Evolutionary conservation across 2,329 filamentous ascomycete species (phyloP).

Genomic region (Ophiostoma montium): DNA sequence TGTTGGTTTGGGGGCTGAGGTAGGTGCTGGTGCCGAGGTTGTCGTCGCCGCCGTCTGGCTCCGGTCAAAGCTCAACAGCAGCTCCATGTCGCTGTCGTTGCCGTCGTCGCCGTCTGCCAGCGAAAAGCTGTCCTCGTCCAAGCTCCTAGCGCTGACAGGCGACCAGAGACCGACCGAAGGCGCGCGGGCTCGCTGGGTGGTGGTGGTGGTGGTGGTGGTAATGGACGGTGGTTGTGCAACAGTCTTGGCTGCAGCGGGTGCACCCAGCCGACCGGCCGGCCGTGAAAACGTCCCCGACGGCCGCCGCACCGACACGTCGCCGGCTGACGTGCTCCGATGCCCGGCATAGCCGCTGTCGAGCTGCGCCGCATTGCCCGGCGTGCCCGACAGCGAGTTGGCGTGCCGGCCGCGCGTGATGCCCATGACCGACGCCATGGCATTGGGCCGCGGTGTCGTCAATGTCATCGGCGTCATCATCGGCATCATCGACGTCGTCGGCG

Average conservation of each 20-base stretch:
- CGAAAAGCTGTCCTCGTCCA: constrained; percentile 21
- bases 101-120: constrained; percentile 27
- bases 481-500: constrained; percentile 21
- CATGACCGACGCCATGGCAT: constrained; percentile 20
- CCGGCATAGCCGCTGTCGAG: constrained; percentile 15
- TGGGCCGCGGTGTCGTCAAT: constrained; percentile 19
- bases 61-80: constrained; percentile 12
- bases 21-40: background rate
- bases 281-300: constrained; percentile 8
- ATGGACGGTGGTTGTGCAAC: constrained; percentile 13
- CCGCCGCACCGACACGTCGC: background rate
- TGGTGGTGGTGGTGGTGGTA: constrained; percentile 12
- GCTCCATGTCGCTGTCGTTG: constrained; percentile 28
- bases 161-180: constrained; percentile 35
- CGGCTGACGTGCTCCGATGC: constrained; percentile 31
- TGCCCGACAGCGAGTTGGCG: constrained; percentile 27
- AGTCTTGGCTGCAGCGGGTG: constrained; percentile 22
- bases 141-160: constrained; percentile 21
- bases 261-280: background rate
- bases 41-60: background rate
- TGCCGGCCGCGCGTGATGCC: constrained; percentile 26
- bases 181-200: constrained; percentile 21
- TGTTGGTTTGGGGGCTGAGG: background rate
- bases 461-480: constrained; percentile 21
- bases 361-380: constrained; percentile 13